Percentiles rank a stretch among this genome's conserved stretches.
Conservation (phyloP, 129 eudicot species). For the Daucus carota region DNA sequence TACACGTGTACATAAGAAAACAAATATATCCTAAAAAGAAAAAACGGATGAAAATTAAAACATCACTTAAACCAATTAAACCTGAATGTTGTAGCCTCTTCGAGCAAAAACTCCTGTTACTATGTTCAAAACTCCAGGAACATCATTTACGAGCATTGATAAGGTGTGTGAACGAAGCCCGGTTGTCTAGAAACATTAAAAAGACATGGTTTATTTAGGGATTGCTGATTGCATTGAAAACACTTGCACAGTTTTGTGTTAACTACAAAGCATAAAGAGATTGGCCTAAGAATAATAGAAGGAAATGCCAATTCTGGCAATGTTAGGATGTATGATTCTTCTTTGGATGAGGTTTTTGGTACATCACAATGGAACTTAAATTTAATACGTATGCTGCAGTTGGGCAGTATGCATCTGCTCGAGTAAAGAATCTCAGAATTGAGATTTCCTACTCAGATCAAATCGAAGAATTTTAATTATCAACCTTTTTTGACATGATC, state of each 20-base stretch:
- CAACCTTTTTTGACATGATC: not conserved
- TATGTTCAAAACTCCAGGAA: conserved; percentile 93
- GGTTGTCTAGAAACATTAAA: conserved; percentile 44
- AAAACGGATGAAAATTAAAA: not conserved
- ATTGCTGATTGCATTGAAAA: not conserved
- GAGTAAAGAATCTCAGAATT: not conserved
- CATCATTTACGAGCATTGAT: conserved; percentile 66
- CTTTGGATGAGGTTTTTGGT: not conserved
- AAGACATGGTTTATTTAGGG: not conserved
- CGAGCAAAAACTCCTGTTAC: conserved; percentile 76
- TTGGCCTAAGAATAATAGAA: not conserved
- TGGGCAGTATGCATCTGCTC: not conserved
- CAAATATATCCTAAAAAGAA: not conserved
- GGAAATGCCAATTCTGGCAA: not conserved
- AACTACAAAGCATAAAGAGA: not conserved
- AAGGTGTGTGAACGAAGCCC: conserved; percentile 85
- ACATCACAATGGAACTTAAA: not conserved
- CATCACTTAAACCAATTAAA: conserved; percentile 15
- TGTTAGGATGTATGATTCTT: not conserved
- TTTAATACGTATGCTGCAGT: not conserved
- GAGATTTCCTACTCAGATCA: not conserved
- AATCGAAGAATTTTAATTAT: not conserved
- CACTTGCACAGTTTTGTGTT: not conserved
- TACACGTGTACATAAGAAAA: not conserved
- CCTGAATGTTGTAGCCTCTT: conserved; percentile 93